Evolutionary conservation across 305 asterid genomes (phyloP).

Genomic region (Caryopteris hybrid): DNA sequence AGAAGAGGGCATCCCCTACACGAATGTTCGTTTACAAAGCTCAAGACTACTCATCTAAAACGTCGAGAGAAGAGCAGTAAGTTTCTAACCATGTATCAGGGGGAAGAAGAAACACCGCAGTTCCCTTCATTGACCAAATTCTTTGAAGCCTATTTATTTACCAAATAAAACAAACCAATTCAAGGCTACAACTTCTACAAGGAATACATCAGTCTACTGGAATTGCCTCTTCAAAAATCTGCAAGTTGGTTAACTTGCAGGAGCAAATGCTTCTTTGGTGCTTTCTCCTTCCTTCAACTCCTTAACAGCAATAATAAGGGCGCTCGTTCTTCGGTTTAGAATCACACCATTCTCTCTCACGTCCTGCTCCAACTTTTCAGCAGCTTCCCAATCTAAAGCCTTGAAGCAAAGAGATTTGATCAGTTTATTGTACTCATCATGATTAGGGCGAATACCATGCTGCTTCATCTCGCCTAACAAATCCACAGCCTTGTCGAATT

Average conservation of each 20-base stretch:
- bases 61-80: constrained; percentile 36
- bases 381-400: constrained; percentile 77
- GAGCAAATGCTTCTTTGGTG: constrained; percentile 24
- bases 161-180: neutral
- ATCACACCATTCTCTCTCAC: constrained; percentile 52
- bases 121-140: neutral
- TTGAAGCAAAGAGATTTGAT: constrained; percentile 82
- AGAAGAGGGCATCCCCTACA: constrained; percentile 81
- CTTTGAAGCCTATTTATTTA: constrained; percentile 17
- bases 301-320: constrained; percentile 70
- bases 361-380: constrained; percentile 64
- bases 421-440: constrained; percentile 75
- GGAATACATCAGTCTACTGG: constrained; percentile 12
- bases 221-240: neutral
- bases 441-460: constrained; percentile 55
- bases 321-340: constrained; percentile 63
- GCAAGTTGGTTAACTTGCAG: constrained; percentile 16
- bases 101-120: no score
- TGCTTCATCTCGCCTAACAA: constrained; percentile 68
- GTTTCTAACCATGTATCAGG: constrained; percentile 34
- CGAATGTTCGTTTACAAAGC: constrained; percentile 69
- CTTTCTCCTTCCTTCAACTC: constrained; percentile 52
- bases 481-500: constrained; percentile 64
- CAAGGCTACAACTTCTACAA: constrained; percentile 19
- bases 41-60: constrained; percentile 37